Evolutionary conservation across 495 filamentous ascomycete species (phyloP).

Genomic region (Aspergillus steynii): DNA sequence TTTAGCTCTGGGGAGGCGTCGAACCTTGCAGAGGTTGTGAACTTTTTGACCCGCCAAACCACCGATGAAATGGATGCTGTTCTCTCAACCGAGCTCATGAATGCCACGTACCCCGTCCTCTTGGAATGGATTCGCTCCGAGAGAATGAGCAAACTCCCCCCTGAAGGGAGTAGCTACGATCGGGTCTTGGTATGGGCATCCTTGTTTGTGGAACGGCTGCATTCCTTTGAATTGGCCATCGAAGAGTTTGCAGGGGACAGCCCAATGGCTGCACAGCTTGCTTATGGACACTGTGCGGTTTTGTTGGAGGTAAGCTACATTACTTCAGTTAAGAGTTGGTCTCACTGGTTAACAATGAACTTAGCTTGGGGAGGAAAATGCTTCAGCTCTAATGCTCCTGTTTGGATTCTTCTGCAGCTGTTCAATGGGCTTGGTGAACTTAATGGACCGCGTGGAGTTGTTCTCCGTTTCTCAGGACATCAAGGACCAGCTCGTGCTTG

Average conservation of each 20-base stretch:
- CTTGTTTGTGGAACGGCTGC: conserved; percentile 21
- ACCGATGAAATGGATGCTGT: not conserved
- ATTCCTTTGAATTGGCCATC: conserved; percentile 35
- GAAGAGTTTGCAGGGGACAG: conserved; percentile 36
- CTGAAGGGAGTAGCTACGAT: conserved; percentile 42
- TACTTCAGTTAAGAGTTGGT: no score
- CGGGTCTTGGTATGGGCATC: conserved; percentile 37
- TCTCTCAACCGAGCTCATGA: not conserved
- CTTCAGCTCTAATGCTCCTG: conserved; percentile 30
- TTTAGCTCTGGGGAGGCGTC: not conserved
- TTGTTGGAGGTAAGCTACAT: conserved; percentile 31
- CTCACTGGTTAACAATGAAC: not conserved
- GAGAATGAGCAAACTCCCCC: conserved; percentile 38
- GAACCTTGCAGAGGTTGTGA: not conserved
- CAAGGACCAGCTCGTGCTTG: conserved; percentile 40
- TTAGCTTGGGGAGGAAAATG: conserved; percentile 39
- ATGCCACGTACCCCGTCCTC: conserved; percentile 6
- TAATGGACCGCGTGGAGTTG: conserved; percentile 35
- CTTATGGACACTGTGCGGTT: conserved; percentile 37
- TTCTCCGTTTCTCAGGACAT: conserved; percentile 39
- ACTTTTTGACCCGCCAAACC: not conserved
- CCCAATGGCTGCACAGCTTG: conserved; percentile 36
- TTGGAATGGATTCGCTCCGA: conserved; percentile 28
- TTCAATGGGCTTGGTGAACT: conserved; percentile 32
- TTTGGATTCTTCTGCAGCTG: conserved; percentile 41